A percentile compares a stretch with the other conserved stretches of the same genome.
Evolutionary conservation across 768 basidiomycete species (phyloP).

Genomic region (Boletus insuetus): DNA sequence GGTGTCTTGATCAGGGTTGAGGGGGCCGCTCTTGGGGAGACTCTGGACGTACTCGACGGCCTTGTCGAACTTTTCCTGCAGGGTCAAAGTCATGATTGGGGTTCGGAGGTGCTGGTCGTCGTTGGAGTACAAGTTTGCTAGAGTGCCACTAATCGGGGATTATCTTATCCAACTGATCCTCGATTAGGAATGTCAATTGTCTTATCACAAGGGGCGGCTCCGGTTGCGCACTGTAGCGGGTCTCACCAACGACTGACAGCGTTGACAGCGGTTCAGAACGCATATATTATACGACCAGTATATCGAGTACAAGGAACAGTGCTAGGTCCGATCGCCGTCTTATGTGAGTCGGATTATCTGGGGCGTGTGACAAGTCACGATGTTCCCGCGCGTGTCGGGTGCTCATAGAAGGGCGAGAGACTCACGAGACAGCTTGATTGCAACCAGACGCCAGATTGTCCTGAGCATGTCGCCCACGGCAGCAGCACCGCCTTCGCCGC

Average conservation of each 20-base stretch:
- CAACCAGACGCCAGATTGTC: constrained; percentile 6
- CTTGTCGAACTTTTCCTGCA: constrained; percentile 64
- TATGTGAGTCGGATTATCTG: background rate
- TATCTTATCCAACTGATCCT: constrained; percentile 22
- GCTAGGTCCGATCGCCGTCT: constrained; percentile 13
- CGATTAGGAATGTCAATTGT: constrained; percentile 15
- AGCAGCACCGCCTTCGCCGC: constrained; percentile 69
- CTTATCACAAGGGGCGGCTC: constrained; percentile 2
- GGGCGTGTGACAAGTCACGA: constrained; percentile 21
- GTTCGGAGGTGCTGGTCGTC: constrained; percentile 11
- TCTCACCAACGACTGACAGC: background rate
- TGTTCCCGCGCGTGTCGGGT: constrained; percentile 23
- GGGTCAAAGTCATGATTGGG: constrained; percentile 48
- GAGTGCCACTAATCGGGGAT: background rate
- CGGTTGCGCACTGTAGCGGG: background rate
- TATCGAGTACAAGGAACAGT: background rate
- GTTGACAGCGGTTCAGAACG: background rate
- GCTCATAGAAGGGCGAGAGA: too few relatives aligned
- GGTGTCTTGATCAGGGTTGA: constrained; percentile 70
- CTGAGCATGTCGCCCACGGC: constrained; percentile 27
- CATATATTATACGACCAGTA: background rate
- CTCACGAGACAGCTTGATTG: constrained; percentile 8
- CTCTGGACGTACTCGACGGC: constrained; percentile 62
- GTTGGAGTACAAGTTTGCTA: background rate
- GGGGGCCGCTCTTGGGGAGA: constrained; percentile 70